Conservation (phyloP, 164 flowering plant genomes). For the Vitis amurensis region DNA sequence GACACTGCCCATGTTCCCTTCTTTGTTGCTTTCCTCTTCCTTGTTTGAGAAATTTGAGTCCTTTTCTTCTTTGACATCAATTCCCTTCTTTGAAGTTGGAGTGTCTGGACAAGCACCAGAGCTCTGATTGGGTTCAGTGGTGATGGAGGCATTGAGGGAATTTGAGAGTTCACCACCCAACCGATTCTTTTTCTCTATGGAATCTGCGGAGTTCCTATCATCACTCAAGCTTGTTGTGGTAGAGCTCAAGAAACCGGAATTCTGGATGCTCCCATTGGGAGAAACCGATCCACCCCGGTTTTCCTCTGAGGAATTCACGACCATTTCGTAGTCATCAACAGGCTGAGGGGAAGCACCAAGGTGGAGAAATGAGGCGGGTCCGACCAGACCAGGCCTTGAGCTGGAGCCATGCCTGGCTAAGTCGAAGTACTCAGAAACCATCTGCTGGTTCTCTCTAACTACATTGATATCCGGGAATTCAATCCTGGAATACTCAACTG, state of each 20-base stretch:
- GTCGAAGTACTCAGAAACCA: slow-evolving; percentile 73
- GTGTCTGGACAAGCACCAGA: slow-evolving; percentile 43
- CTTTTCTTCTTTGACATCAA: slow-evolving; percentile 19
- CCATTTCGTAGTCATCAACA: slow-evolving; percentile 62
- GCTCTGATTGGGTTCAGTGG: slow-evolving; percentile 23
- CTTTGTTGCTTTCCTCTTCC: slow-evolving; percentile 31
- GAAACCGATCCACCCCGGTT: slow-evolving; percentile 35
- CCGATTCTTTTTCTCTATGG: slow-evolving; percentile 41
- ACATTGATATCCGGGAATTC: slow-evolving; percentile 80
- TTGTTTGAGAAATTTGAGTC: slow-evolving; percentile 28
- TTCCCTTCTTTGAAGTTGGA: slow-evolving; percentile 56
- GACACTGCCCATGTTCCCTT: slow-evolving; percentile 18
- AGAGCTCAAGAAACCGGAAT: slow-evolving; percentile 55
- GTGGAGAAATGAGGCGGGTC: slow-evolving; percentile 56
- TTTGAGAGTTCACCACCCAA: slow-evolving; percentile 25
- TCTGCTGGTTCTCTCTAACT: slow-evolving; percentile 64
- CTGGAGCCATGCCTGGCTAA: slow-evolving; percentile 21
- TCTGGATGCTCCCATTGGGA: slow-evolving; percentile 50
- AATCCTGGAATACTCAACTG: slow-evolving; percentile 62
- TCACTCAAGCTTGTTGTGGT: slow-evolving; percentile 68
- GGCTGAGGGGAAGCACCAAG: slow-evolving; percentile 52
- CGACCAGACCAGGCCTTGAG: slow-evolving; percentile 25
- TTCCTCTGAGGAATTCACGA: slow-evolving; percentile 41
- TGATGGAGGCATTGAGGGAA: slow-evolving; percentile 27
- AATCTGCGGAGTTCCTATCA: slow-evolving; percentile 51